Conservation (phyloP, 768 basidiomycete genomes). For the Ephemerocybe angulata region DNA sequence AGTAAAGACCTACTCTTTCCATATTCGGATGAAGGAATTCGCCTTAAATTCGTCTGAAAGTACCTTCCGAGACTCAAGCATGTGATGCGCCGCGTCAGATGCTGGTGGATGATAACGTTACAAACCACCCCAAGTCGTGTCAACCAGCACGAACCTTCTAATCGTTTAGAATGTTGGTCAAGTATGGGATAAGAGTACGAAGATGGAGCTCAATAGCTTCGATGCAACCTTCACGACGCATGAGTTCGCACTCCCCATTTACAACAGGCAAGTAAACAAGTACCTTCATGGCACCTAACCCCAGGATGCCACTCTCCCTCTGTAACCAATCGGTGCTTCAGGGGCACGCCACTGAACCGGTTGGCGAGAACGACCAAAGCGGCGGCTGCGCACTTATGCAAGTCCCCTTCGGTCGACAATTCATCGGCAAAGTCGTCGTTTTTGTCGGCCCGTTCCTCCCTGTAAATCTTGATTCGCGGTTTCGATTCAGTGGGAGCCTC, state of each 20-base stretch:
- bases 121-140: conserved; percentile 5
- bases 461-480: conserved; percentile 59
- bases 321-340: conserved; percentile 91
- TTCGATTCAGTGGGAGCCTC: conserved; percentile 33
- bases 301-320: conserved; percentile 92
- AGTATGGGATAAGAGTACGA: conserved; percentile 87
- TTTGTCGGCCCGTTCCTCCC: conserved; percentile 78
- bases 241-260: conserved; percentile 9
- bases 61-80: conserved; percentile 99
- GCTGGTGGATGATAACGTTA: conserved; percentile 43
- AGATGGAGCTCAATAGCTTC: conserved; percentile 93
- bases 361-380: conserved; percentile 96
- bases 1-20: conserved; percentile 74
- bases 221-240: conserved; percentile 72
- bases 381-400: conserved; percentile 96
- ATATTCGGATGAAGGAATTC: conserved; percentile 91
- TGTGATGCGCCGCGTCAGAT: conserved; percentile 94
- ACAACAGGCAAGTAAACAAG: conserved; percentile 17
- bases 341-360: conserved; percentile 82
- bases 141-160: conserved; percentile 61
- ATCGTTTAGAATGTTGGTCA: conserved; percentile 87
- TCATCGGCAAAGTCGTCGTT: conserved; percentile 95
- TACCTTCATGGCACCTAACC: conserved; percentile 98
- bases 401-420: conserved; percentile 97
- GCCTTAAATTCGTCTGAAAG: conserved; percentile 83